Conservation (phyloP, 2,329 filamentous ascomycete genomes). For the Orbilia oligospora region DNA sequence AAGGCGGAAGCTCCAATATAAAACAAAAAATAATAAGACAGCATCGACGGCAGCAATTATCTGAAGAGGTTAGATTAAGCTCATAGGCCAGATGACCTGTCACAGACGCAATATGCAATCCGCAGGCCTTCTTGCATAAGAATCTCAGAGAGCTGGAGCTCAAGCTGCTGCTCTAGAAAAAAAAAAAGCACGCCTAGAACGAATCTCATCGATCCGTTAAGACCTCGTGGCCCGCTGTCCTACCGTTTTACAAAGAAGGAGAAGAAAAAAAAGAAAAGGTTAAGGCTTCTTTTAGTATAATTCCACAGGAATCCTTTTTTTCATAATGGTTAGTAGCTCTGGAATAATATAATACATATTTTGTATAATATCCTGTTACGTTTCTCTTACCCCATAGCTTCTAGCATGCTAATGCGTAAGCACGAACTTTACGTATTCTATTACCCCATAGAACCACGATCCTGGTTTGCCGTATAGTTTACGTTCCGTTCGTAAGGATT, state of each 20-base stretch:
- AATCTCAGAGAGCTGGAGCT: not conserved
- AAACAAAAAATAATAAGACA: too few relatives aligned
- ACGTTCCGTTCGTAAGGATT: too few relatives aligned
- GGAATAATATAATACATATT: not conserved
- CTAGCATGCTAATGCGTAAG: constrained; percentile 3
- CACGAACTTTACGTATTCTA: constrained; percentile 57
- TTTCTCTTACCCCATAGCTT: constrained; percentile 60
- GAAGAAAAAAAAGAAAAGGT: constrained; percentile 1
- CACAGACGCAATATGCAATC: constrained; percentile 12
- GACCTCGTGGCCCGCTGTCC: constrained; percentile 9
- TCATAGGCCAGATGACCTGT: constrained; percentile 24
- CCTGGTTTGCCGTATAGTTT: too few relatives aligned
- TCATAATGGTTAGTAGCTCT: not conserved
- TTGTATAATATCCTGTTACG: constrained; percentile 31
- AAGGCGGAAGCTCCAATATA: not conserved
- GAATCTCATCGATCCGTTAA: not conserved
- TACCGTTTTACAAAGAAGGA: constrained; percentile 1
- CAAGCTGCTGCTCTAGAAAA: not conserved
- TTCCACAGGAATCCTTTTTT: constrained; percentile 4
- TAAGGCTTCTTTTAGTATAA: not conserved
- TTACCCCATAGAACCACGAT: constrained; percentile 46
- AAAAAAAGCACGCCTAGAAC: not conserved
- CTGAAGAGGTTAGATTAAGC: constrained; percentile 57
- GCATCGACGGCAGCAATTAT: not conserved
- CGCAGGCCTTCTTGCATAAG: constrained; percentile 22